Evolutionary conservation across 352 stramenopile genomes (phyloP).

Genomic region (Phytophthora foliorum): DNA sequence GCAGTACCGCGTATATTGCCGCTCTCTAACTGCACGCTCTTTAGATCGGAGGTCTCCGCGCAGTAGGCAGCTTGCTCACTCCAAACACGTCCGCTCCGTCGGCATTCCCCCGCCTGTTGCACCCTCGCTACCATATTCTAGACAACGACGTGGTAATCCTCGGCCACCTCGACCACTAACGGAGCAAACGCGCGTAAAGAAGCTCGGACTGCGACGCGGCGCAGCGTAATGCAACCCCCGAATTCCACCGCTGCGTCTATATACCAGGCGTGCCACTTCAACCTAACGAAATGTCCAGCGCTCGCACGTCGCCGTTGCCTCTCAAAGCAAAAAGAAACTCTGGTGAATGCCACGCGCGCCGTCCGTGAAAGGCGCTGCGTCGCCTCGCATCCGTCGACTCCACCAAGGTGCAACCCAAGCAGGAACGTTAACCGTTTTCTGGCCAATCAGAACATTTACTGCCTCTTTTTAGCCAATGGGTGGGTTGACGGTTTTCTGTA

Average conservation of each 20-base stretch:
- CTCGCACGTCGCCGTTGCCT: not conserved
- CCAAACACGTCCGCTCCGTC: constrained; percentile 2
- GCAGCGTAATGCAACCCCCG: not conserved
- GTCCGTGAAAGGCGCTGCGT: not conserved
- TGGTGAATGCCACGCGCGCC: not conserved
- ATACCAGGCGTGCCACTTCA: constrained; percentile 25
- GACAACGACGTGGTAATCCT: constrained; percentile 63
- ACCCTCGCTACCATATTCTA: constrained; percentile 45
- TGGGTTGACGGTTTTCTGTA: constrained; percentile 26
- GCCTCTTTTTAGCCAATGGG: constrained; percentile 32
- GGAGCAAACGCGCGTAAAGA: no score
- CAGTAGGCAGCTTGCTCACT: constrained; percentile 44
- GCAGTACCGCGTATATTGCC: not conserved
- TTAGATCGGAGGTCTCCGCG: constrained; percentile 72
- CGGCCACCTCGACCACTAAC: constrained; percentile 35
- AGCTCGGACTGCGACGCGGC: constrained; percentile 10
- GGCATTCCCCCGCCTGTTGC: constrained; percentile 46
- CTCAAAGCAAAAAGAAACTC: not conserved
- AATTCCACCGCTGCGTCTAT: constrained; percentile 5
- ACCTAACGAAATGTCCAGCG: constrained; percentile 10
- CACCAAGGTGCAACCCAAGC: not conserved
- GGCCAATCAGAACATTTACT: constrained; percentile 16
- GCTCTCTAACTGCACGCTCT: not conserved
- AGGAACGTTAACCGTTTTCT: not conserved
- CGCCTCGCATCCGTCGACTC: constrained; percentile 2